Percentiles rank a stretch among this genome's conserved stretches.
Conservation (phyloP, 2,329 filamentous ascomycete genomes). For the Fusarium sp. region DNA sequence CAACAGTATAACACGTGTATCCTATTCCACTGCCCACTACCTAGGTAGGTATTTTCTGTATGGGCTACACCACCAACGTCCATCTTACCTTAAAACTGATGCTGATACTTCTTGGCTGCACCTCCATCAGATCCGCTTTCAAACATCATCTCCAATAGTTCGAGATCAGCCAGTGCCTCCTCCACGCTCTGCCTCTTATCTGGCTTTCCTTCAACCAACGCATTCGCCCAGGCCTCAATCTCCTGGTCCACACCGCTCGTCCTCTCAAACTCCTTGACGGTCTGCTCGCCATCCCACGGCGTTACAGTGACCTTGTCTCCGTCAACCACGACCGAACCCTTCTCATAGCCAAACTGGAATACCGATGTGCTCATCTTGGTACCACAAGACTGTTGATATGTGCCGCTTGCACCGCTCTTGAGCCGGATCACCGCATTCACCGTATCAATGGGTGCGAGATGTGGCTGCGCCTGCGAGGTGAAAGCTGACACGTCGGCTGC, state of each 20-base stretch:
- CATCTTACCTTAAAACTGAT: constrained; percentile 46
- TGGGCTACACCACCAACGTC: not conserved
- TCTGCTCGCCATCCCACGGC: constrained; percentile 50
- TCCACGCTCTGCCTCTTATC: constrained; percentile 66
- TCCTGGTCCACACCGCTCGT: constrained; percentile 69
- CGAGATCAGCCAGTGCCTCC: constrained; percentile 70
- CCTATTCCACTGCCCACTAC: not conserved
- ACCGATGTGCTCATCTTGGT: constrained; percentile 65
- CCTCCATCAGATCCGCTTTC: constrained; percentile 60
- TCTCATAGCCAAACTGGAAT: constrained; percentile 68
- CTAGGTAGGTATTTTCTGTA: not conserved
- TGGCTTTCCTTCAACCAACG: constrained; percentile 59
- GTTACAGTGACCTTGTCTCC: constrained; percentile 59
- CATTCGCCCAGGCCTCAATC: constrained; percentile 70
- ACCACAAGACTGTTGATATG: constrained; percentile 68
- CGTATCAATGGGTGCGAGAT: constrained; percentile 75
- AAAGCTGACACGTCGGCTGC: constrained; percentile 64
- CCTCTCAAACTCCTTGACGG: constrained; percentile 60
- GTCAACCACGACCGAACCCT: constrained; percentile 64
- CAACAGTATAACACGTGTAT: not conserved
- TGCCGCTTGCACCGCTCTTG: constrained; percentile 66
- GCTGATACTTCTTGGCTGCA: constrained; percentile 54
- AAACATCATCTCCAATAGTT: constrained; percentile 67
- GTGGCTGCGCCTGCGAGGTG: constrained; percentile 64
- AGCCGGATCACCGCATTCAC: constrained; percentile 69